Percentiles rank a stretch among this genome's conserved stretches.
Conservation (phyloP, 345 rosid genomes). For the Hypericum androsaemum region DNA sequence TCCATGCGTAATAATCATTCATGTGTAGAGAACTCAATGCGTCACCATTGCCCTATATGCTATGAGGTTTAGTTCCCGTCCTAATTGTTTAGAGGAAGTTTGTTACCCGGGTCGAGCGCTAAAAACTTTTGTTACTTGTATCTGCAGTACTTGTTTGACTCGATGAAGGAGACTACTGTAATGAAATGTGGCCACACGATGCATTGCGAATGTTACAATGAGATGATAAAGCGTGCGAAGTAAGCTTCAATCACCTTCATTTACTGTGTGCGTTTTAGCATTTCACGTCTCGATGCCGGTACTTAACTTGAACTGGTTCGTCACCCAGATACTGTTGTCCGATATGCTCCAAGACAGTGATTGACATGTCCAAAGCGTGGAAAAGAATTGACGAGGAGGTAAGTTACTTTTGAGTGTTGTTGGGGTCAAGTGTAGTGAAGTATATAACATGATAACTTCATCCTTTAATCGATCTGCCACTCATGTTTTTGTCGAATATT, state of each 20-base stretch:
- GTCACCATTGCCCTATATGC: slow-evolving; percentile 95
- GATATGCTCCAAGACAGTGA: slow-evolving; percentile 77
- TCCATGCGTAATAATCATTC: slow-evolving; percentile 60
- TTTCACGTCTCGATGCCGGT: neutral
- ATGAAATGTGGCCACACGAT: slow-evolving; percentile 99
- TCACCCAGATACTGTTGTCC: slow-evolving; percentile 71
- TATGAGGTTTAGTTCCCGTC: slow-evolving; percentile 50
- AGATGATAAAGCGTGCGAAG: slow-evolving; percentile 81
- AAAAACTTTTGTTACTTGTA: slow-evolving; percentile 1
- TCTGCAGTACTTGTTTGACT: slow-evolving; percentile 83
- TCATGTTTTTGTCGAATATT: slow-evolving; percentile 1
- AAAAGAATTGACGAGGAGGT: slow-evolving; percentile 90
- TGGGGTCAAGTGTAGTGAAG: neutral
- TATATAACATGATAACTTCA: neutral
- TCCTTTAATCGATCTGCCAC: neutral
- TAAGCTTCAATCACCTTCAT: slow-evolving; percentile 22
- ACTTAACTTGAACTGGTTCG: slow-evolving; percentile 5
- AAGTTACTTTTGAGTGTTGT: neutral
- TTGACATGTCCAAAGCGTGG: slow-evolving; percentile 91
- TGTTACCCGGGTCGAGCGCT: neutral
- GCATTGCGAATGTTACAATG: slow-evolving; percentile 72
- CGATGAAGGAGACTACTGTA: slow-evolving; percentile 74
- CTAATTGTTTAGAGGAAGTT: neutral
- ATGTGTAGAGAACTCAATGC: slow-evolving; percentile 94
- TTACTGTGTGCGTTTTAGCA: neutral